A percentile compares a stretch with the other conserved stretches of the same genome.
Evolutionary conservation across 2,329 filamentous ascomycete species (phyloP).

Genomic region (Mycosphaerella arachidis): DNA sequence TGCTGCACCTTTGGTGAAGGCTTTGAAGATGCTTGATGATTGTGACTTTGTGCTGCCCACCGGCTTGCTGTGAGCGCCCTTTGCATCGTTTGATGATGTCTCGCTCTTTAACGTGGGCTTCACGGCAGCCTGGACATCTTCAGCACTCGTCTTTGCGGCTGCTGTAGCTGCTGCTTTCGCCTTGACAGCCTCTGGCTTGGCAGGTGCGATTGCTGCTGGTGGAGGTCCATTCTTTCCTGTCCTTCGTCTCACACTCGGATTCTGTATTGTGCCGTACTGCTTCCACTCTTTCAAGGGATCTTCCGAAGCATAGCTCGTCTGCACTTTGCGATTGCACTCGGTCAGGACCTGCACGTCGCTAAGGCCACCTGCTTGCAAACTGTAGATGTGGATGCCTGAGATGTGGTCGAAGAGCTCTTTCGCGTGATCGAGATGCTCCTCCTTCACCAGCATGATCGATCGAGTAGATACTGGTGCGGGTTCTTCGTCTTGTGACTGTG

Average conservation of each 20-base stretch:
- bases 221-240: slow-evolving; percentile 38
- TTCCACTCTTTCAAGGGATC: slow-evolving; percentile 57
- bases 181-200: slow-evolving; percentile 19
- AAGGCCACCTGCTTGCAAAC: slow-evolving; percentile 65
- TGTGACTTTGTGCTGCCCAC: slow-evolving; percentile 53
- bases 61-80: slow-evolving; percentile 36
- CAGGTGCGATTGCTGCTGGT: slow-evolving; percentile 29
- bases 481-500: slow-evolving; percentile 38
- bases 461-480: slow-evolving; percentile 46
- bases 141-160: slow-evolving; percentile 11
- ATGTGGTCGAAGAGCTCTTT: slow-evolving; percentile 68
- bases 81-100: slow-evolving; percentile 30
- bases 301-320: slow-evolving; percentile 52
- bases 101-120: slow-evolving; percentile 22
- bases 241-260: slow-evolving; percentile 60
- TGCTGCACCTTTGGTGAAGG: slow-evolving; percentile 61
- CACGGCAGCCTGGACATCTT: slow-evolving; percentile 14
- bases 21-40: slow-evolving; percentile 66
- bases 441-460: slow-evolving; percentile 28
- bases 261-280: slow-evolving; percentile 70
- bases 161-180: slow-evolving; percentile 14
- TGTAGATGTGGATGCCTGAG: slow-evolving; percentile 80
- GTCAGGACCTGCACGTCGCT: slow-evolving; percentile 65
- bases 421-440: slow-evolving; percentile 39
- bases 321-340: slow-evolving; percentile 62